Percentiles rank a stretch among this genome's conserved stretches.
Conservation (phyloP, 1,139 yeast genomes). For the Yamadazyma friedrichii region DNA sequence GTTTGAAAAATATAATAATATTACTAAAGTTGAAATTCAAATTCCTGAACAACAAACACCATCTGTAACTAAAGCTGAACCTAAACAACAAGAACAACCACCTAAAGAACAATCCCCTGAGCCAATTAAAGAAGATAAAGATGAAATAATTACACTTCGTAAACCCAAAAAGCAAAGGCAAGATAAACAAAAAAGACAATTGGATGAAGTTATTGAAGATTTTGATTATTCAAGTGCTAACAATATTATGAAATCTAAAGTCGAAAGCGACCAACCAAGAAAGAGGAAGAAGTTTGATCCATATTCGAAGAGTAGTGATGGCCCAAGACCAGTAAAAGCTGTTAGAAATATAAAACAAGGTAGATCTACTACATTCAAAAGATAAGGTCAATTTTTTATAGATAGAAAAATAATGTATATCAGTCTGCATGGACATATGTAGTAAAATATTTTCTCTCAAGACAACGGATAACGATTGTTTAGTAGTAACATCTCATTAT, state of each 20-base stretch:
- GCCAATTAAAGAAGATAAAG: constrained; percentile 25
- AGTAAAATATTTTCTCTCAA: too few species aligned
- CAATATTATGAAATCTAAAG: constrained; percentile 39
- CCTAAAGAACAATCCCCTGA: constrained; percentile 11
- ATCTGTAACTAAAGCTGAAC: constrained; percentile 5
- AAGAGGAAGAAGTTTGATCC: constrained; percentile 64
- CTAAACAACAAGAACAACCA: constrained; percentile 15
- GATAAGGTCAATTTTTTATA: constrained; percentile 8
- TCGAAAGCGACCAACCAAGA: constrained; percentile 17
- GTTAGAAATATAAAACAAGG: constrained; percentile 40
- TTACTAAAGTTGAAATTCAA: constrained; percentile 1
- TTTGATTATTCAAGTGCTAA: constrained; percentile 52
- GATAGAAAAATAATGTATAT: not conserved
- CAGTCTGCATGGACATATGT: not conserved
- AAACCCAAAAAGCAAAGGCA: constrained; percentile 20
- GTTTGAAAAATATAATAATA: constrained; percentile 17
- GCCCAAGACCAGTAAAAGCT: constrained; percentile 53
- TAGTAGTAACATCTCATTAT: too few species aligned
- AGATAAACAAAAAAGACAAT: constrained; percentile 8
- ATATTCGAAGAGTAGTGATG: constrained; percentile 44
- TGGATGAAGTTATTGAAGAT: constrained; percentile 18
- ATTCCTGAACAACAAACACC: constrained; percentile 1
- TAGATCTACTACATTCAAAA: constrained; percentile 48
- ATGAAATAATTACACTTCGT: constrained; percentile 58
- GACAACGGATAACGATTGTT: too few species aligned